These are phyloP conservation scores for Eimeria necatrix DNA, from an alignment of 169 alveolate genomes.

Conservation along the genomic window DNA sequence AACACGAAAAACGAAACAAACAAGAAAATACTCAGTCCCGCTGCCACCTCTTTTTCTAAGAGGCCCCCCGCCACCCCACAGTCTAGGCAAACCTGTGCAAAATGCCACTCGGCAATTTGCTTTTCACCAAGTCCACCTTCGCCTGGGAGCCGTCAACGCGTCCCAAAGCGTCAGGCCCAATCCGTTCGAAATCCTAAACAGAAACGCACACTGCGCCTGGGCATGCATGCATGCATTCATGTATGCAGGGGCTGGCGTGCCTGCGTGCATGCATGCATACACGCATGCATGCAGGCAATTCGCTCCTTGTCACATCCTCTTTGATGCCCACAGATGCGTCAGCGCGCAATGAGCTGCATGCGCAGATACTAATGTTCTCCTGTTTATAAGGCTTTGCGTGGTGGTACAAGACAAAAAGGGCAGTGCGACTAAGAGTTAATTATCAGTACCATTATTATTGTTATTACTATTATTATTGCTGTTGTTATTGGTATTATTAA, in stretches of 20 bases:
- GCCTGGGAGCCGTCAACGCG: conserved; percentile 84
- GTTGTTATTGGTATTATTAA: background rate
- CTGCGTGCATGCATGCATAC: background rate
- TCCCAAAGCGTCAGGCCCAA: conserved; percentile 79
- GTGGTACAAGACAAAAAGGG: too few relatives aligned
- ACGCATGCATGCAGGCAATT: background rate
- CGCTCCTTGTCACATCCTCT: background rate
- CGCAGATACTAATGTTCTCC: too few relatives aligned
- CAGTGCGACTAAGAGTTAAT: too few relatives aligned
- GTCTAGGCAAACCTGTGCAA: conserved; percentile 75
- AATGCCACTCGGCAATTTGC: conserved; percentile 84
- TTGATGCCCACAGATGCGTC: too few relatives aligned
- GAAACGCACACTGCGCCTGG: background rate
- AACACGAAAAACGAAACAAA: background rate
- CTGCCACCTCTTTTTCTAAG: too few relatives aligned
- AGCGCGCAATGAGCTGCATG: too few relatives aligned
- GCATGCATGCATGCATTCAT: background rate
- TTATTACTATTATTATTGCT: background rate
- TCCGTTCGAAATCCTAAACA: conserved; percentile 81
- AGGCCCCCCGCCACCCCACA: too few relatives aligned
- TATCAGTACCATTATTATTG: too few relatives aligned
- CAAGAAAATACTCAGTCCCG: background rate
- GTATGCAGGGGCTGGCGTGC: background rate
- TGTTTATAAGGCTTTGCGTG: too few relatives aligned
- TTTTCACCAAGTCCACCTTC: conserved; percentile 83